phyloP scores from a whole-genome alignment of 257 asterid genomes.

The Sherardia arvensis region DNA sequence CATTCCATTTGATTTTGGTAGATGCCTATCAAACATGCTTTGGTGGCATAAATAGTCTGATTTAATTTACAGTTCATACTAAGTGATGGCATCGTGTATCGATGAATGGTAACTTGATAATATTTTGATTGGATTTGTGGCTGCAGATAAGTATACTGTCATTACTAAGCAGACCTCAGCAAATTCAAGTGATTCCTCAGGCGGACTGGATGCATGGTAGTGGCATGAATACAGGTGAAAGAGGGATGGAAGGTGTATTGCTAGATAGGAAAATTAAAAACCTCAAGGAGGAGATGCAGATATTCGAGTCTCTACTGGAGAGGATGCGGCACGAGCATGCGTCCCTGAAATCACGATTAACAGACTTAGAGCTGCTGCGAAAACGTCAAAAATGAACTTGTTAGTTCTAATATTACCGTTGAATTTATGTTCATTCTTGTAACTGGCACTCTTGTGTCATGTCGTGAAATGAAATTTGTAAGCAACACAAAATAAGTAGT shows the following conservation, averaged over 20 bases:
- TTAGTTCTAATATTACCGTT: background rate
- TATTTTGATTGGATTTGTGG: background rate
- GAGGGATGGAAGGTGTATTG: constrained; percentile 31
- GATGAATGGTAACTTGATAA: background rate
- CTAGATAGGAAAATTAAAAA: constrained; percentile 48
- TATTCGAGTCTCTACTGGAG: constrained; percentile 51
- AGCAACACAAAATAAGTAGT: too few relatives aligned
- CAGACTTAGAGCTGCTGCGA: constrained; percentile 53
- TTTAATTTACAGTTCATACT: background rate
- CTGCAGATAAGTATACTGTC: constrained; percentile 79
- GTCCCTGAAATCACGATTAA: constrained; percentile 46
- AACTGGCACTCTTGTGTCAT: background rate
- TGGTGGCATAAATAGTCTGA: background rate
- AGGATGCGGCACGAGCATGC: constrained; percentile 60
- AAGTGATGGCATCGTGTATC: background rate
- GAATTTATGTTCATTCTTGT: background rate
- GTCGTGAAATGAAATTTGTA: background rate
- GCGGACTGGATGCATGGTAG: constrained; percentile 27
- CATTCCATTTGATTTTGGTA: background rate
- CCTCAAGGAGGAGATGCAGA: constrained; percentile 74
- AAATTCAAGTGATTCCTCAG: constrained; percentile 62
- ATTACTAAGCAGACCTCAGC: constrained; percentile 78
- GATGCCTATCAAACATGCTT: background rate
- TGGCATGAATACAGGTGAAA: constrained; percentile 26
- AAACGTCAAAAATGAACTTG: constrained; percentile 25